Conservation (phyloP, 805 yeast species). For the Starmerella cellae region DNA sequence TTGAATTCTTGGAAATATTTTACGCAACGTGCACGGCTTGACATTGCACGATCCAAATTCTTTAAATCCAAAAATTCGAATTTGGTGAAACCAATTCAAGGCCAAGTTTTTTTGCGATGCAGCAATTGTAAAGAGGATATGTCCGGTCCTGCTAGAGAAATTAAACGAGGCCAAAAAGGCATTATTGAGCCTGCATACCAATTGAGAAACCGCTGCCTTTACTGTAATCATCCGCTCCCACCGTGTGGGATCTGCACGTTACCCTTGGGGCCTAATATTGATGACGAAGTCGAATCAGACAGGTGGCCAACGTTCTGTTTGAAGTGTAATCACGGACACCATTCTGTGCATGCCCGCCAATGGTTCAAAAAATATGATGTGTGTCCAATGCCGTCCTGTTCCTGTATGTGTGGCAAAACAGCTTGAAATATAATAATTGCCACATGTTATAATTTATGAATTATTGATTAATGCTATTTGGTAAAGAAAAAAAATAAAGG, state of each 20-base stretch:
- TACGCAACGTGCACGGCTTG: slow-evolving; percentile 68
- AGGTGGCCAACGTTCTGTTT: slow-evolving; percentile 89
- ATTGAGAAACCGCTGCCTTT: slow-evolving; percentile 42
- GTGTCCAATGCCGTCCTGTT: slow-evolving; percentile 92
- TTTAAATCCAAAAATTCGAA: not conserved
- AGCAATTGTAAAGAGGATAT: slow-evolving; percentile 54
- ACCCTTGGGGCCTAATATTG: slow-evolving; percentile 46
- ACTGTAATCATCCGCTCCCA: slow-evolving; percentile 79
- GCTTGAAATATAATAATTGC: no score
- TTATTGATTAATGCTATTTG: no score
- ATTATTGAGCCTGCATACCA: not conserved
- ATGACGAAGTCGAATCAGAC: slow-evolving; percentile 19
- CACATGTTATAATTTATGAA: no score
- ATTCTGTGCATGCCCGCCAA: slow-evolving; percentile 88
- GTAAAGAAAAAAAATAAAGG: no score
- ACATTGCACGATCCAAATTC: slow-evolving; percentile 58
- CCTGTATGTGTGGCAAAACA: slow-evolving; percentile 46
- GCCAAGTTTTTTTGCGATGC: slow-evolving; percentile 75
- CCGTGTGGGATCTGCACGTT: slow-evolving; percentile 80
- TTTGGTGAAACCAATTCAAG: not conserved
- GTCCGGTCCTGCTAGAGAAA: not conserved
- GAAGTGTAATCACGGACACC: slow-evolving; percentile 86
- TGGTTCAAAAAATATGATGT: slow-evolving; percentile 82
- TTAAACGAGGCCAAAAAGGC: not conserved
- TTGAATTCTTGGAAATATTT: slow-evolving; percentile 73